Base-by-base conservation (phyloP, 1,139 yeast genomes). In the Zhuliangozyma blackwelliae region DNA sequence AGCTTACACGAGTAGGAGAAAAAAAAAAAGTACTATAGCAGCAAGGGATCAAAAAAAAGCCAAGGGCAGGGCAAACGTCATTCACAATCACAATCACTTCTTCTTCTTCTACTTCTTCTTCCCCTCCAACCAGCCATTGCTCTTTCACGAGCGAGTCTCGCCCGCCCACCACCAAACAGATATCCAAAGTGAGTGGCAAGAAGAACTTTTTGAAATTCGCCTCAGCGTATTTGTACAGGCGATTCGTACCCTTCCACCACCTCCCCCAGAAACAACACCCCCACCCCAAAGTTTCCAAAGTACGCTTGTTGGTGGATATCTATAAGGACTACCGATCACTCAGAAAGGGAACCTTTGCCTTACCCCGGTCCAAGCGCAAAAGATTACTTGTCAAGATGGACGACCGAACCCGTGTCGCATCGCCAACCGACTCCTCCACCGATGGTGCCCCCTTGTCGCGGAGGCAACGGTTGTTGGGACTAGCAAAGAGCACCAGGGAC, bases 401-500 rank as follows among this genome's bases (percentile, higher is more conserved):
- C 9, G 29, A 22, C 5, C 33, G 19, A 27, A 7, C 16, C n/a
- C 11, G 27, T 8, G 25, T 27, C 5, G 7, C 23, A 7, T 9
- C 23, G 7, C 23, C 7, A 22, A 9, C 11, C 10, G 27, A n/a
- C 10, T 23, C 28, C 10, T 23, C 28, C 33, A 16, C 28, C 25
- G 31, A 28, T 19, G 22, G 13, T 19, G 20, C 31, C 26, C 8
- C 27, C 27, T 20, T 43, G 25, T 51, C 57, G 1, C 49, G 68
- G 37, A 55, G 76, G n/a, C 72, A 57, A 45, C 49, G 67, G 36
- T 45, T 71, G 19, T 43, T 61, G 31, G 81, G 79, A 16, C 49
- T 79, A 27, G 76, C 82, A 40, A 70, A 65, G 44, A 70, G 74
- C 9, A 78, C 85, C 7, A 66, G 77, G 47, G 82, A 79, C 41